Base-by-base conservation (phyloP, 2,329 filamentous ascomycete genomes). In the Aulographum hederae region DNA sequence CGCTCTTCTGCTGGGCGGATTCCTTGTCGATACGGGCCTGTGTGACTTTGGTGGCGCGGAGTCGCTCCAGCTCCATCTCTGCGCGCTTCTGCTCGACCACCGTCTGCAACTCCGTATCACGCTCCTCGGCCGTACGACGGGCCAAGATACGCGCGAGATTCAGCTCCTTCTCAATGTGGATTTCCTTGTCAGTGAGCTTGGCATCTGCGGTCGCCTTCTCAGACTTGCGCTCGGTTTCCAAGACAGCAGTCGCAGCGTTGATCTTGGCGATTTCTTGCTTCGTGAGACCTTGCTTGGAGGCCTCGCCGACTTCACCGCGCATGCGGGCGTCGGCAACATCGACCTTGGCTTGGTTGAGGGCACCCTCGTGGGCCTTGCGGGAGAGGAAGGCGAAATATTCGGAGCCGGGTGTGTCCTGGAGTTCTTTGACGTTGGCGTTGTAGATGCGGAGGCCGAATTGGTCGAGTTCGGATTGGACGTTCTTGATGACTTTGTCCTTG, bases 241-340 rank as follows among this genome's bases (percentile, higher is more conserved):
- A 67, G 2, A 89, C 78, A 2, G 80, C 79, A 1, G 81, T 91
- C 43, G 81, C 73, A 40, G 81, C 80, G 51, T 85, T 71, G 56
- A 91, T 91, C 60, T 84, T 86, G 43, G 80, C 79, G 26, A 91
- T 78, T 46, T 85, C 77, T 33, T 84, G 78, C 49, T 89, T 82
- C 39, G 84, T 78, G 44, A 79, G 67, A 39, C 81, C 81, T 45
- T 73, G 69, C 45, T 79, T 77, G 49, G 82, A 65, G 16, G 80
- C 73, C 52, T 89, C 80, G 35, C 77, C 78, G 11, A 82, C 14
- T 42, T 75, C 76, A 45, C 77, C 78, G 31, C 64, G 63, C 43
- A 69, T 70, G 11, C 62, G 54, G 5, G 67, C 67, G 39, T 69
- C 60, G 11, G 67, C 66, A 14, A 70, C 67, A 38, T 71, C 66